These are phyloP conservation scores for Fusarium solani-melongenae DNA, from an alignment of 2,329 filamentous ascomycete genomes.

Conservation along the genomic window DNA sequence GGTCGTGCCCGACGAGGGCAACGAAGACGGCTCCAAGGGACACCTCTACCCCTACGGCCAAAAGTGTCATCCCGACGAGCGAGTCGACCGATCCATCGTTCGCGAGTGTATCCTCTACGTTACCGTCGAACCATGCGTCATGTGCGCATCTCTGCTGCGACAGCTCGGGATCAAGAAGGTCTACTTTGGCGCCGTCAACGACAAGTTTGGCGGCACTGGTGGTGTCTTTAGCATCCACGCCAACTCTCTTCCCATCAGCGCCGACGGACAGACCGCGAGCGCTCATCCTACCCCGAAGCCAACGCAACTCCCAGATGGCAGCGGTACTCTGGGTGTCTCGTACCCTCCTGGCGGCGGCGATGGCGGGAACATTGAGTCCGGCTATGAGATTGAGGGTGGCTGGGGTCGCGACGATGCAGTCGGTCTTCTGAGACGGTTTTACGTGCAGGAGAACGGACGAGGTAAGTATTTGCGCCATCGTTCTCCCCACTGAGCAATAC, in stretches of 20 bases:
- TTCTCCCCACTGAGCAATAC: background rate
- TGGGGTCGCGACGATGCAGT: slow-evolving; percentile 94
- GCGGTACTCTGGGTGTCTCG: slow-evolving; percentile 50
- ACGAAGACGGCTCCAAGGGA: slow-evolving; percentile 64
- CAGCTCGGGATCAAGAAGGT: slow-evolving; percentile 90
- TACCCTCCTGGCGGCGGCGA: slow-evolving; percentile 57
- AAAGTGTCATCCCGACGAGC: slow-evolving; percentile 64
- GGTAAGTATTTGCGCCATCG: slow-evolving; percentile 60
- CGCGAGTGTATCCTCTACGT: slow-evolving; percentile 85
- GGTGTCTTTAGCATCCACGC: slow-evolving; percentile 89
- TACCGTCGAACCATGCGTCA: slow-evolving; percentile 97
- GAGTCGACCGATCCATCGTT: slow-evolving; percentile 75
- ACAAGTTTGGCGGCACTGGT: slow-evolving; percentile 95
- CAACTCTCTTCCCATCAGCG: slow-evolving; percentile 60
- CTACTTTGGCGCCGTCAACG: slow-evolving; percentile 95
- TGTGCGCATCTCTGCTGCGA: slow-evolving; percentile 93
- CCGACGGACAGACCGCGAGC: slow-evolving; percentile 53
- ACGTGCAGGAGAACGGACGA: slow-evolving; percentile 97
- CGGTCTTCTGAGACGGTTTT: slow-evolving; percentile 90
- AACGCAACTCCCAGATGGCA: slow-evolving; percentile 51
- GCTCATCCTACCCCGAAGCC: slow-evolving; percentile 52
- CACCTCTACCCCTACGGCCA: slow-evolving; percentile 72
- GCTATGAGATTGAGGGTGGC: slow-evolving; percentile 86
- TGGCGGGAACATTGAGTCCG: slow-evolving; percentile 78
- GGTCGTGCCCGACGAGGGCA: slow-evolving; percentile 54